Percentiles rank a stretch among this genome's conserved stretches.
phyloP scores from a whole-genome alignment of 2,329 filamentous ascomycete genomes.

The Pseudogymnoascus pannorum region DNA sequence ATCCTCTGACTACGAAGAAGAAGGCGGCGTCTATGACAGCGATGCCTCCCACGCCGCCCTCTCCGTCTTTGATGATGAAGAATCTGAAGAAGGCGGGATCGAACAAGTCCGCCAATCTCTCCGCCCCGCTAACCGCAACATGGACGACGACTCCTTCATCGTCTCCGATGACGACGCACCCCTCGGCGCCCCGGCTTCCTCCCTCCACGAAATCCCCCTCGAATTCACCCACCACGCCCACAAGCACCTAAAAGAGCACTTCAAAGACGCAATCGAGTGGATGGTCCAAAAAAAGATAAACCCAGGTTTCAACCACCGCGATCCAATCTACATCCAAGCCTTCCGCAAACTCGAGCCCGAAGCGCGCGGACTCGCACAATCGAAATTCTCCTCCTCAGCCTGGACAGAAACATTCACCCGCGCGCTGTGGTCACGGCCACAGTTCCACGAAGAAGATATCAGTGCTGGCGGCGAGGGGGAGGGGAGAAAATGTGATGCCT shows the following conservation, averaged over 20 bases:
- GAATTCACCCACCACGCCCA: conserved; percentile 60
- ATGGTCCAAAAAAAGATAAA: conserved; percentile 74
- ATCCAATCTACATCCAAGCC: conserved; percentile 59
- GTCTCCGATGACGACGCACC: conserved; percentile 48
- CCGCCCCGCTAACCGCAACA: conserved; percentile 14
- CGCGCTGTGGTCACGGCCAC: conserved; percentile 58
- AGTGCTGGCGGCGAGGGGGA: conserved; percentile 34
- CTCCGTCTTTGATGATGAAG: conserved; percentile 45
- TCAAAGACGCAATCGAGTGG: conserved; percentile 70
- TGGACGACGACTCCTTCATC: conserved; percentile 49
- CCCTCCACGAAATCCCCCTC: conserved; percentile 50
- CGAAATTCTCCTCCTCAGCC: conserved; percentile 63
- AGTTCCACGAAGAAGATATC: conserved; percentile 44
- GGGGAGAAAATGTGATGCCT: conserved; percentile 56
- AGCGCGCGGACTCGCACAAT: conserved; percentile 57
- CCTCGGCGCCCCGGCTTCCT: conserved; percentile 46
- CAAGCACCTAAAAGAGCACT: conserved; percentile 63
- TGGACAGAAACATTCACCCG: conserved; percentile 63
- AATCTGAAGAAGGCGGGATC: conserved; percentile 33
- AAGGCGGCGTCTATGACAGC: conserved; percentile 16
- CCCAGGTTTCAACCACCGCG: conserved; percentile 56
- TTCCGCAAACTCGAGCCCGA: conserved; percentile 69
- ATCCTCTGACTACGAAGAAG: conserved; percentile 15
- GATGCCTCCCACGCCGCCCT: conserved; percentile 32
- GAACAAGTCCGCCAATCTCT: conserved; percentile 11